Evolutionary conservation across 345 rosid genomes (phyloP).

Genomic region (Streptanthus diversifolius): DNA sequence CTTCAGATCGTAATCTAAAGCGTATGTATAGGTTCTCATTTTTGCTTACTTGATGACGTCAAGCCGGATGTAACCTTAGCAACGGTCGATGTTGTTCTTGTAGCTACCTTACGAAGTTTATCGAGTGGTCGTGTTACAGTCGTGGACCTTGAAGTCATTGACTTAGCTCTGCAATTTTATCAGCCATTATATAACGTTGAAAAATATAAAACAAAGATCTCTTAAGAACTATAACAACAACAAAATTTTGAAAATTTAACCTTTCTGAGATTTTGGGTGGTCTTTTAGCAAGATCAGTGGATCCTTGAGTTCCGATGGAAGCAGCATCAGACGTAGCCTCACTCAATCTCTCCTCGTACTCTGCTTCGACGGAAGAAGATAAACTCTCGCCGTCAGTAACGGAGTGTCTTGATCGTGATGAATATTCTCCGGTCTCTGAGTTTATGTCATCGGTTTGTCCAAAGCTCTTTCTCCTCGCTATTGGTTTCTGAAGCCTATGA

Average conservation of each 20-base stretch:
- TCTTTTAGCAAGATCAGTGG: slow-evolving; percentile 33
- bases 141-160: slow-evolving; percentile 13
- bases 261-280: slow-evolving; percentile 35
- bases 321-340: slow-evolving; percentile 43
- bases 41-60: slow-evolving; percentile 43
- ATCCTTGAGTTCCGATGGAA: slow-evolving; percentile 46
- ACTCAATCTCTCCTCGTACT: slow-evolving; percentile 41
- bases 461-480: slow-evolving; percentile 30
- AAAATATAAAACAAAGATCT: not conserved
- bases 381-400: slow-evolving; percentile 36
- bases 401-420: slow-evolving; percentile 27
- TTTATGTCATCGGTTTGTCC: slow-evolving; percentile 34
- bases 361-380: slow-evolving; percentile 34
- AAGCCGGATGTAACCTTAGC: slow-evolving; percentile 37
- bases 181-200: not conserved
- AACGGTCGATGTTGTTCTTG: slow-evolving; percentile 35
- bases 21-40: not conserved
- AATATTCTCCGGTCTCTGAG: slow-evolving; percentile 27
- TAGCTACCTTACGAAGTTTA: slow-evolving; percentile 30
- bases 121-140: slow-evolving; percentile 28
- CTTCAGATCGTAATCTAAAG: not conserved
- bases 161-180: slow-evolving; percentile 22
- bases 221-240: not conserved
- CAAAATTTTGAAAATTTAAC: slow-evolving; percentile 28
- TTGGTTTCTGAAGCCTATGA: slow-evolving; percentile 24